A percentile compares a stretch with the other conserved stretches of the same genome.
Conservation (phyloP, 805 yeast species). For the Ogataea trehaloabstinens region DNA sequence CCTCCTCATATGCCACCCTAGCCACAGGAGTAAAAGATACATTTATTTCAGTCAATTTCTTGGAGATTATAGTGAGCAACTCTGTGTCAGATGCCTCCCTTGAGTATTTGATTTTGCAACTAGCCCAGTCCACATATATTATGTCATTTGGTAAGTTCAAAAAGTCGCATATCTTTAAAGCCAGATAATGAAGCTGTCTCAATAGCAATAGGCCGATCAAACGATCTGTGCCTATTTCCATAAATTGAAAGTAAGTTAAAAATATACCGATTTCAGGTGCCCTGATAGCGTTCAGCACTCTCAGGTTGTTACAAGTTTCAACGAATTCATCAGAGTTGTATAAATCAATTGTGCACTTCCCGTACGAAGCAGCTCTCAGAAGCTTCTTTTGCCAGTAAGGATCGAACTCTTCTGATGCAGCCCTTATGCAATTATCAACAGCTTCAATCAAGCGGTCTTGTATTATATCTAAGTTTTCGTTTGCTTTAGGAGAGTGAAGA, state of each 20-base stretch:
- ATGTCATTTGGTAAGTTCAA: slow-evolving; percentile 44
- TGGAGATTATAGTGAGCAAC: slow-evolving; percentile 48
- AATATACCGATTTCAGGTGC: slow-evolving; percentile 64
- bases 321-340: slow-evolving; percentile 63
- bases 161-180: slow-evolving; percentile 58
- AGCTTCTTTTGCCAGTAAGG: slow-evolving; percentile 77
- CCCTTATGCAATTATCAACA: slow-evolving; percentile 66
- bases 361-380: slow-evolving; percentile 80
- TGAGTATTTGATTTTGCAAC: slow-evolving; percentile 59
- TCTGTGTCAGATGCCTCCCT: slow-evolving; percentile 55
- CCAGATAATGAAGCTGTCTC: slow-evolving; percentile 59
- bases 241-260: slow-evolving; percentile 57
- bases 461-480: slow-evolving; percentile 63
- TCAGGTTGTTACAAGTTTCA: slow-evolving; percentile 55
- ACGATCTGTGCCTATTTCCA: slow-evolving; percentile 50
- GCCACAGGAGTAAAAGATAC: slow-evolving; percentile 62
- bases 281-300: slow-evolving; percentile 70
- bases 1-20: slow-evolving; percentile 73
- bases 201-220: slow-evolving; percentile 56
- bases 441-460: slow-evolving; percentile 53
- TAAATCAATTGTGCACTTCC: slow-evolving; percentile 60
- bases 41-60: slow-evolving; percentile 41
- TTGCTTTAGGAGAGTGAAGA: slow-evolving; percentile 73
- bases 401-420: slow-evolving; percentile 76
- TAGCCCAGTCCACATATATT: slow-evolving; percentile 80